Conservation (phyloP, 257 asterid species). For the Paraleonurus japonicus region DNA sequence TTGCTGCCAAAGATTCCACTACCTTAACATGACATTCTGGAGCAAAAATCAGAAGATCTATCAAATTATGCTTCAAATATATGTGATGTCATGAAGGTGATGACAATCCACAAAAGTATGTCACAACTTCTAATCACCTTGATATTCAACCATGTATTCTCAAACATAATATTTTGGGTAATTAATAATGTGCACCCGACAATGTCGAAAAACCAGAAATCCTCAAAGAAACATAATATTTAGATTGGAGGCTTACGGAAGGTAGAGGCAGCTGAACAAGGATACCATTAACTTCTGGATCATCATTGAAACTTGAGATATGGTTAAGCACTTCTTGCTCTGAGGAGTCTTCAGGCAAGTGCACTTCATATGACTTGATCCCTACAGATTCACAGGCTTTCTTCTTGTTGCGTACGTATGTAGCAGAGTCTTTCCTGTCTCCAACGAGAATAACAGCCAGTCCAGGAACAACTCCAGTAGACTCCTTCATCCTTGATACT, state of each 20-base stretch:
- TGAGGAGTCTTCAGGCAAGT: slow-evolving; percentile 63
- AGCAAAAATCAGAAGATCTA: background rate
- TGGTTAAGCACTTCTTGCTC: slow-evolving; percentile 76
- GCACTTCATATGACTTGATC: slow-evolving; percentile 77
- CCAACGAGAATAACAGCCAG: slow-evolving; percentile 93
- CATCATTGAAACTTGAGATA: slow-evolving; percentile 65
- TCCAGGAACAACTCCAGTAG: slow-evolving; percentile 80
- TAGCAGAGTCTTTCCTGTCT: slow-evolving; percentile 90
- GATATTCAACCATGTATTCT: background rate
- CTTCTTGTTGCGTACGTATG: slow-evolving; percentile 91
- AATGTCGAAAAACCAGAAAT: background rate
- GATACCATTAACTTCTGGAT: slow-evolving; percentile 85
- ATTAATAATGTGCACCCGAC: background rate
- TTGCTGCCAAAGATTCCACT: background rate
- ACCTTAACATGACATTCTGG: background rate
- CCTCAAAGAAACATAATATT: background rate
- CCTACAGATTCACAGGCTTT: slow-evolving; percentile 84
- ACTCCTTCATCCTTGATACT: slow-evolving; percentile 73
- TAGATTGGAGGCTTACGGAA: slow-evolving; percentile 48
- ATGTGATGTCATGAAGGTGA: slow-evolving; percentile 3
- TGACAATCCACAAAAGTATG: background rate
- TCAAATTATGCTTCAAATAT: background rate
- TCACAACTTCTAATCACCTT: slow-evolving; percentile 6
- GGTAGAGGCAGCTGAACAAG: slow-evolving; percentile 99
- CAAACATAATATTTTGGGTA: background rate